phyloP scores from a whole-genome alignment of 1,284 basidiomycete genomes.

The Testicularia cyperi region DNA sequence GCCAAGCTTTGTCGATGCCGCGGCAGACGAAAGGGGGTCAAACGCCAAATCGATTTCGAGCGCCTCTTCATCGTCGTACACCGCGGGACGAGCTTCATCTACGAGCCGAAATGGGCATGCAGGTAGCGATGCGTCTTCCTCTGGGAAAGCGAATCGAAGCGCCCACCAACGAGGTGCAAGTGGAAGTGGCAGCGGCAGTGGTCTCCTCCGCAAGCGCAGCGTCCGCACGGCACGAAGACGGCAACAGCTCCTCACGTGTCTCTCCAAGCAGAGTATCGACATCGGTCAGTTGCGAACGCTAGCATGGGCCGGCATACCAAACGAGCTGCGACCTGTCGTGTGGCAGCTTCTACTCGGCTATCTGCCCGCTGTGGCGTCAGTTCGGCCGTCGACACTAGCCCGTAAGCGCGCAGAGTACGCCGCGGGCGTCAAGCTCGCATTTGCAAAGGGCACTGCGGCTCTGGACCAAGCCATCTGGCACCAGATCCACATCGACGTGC shows the following conservation, averaged over 20 bases:
- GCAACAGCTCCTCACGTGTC: slow-evolving; percentile 43
- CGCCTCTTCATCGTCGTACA: no score
- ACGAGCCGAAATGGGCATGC: background rate
- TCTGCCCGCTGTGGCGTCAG: slow-evolving; percentile 78
- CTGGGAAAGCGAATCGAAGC: no score
- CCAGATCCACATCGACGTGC: slow-evolving; percentile 59
- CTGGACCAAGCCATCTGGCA: slow-evolving; percentile 58
- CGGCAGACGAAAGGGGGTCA: slow-evolving; percentile 2
- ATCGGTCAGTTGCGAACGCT: slow-evolving; percentile 77
- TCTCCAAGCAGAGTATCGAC: slow-evolving; percentile 44
- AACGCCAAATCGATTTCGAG: slow-evolving; percentile 7
- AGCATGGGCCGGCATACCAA: slow-evolving; percentile 93
- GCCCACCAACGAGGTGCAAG: no score
- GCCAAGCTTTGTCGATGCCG: slow-evolving; percentile 28
- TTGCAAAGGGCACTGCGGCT: slow-evolving; percentile 67
- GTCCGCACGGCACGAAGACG: slow-evolving; percentile 36
- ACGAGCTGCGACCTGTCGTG: slow-evolving; percentile 81
- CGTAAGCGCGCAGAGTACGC: slow-evolving; percentile 91
- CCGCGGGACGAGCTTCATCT: no score
- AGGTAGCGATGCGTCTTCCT: no score
- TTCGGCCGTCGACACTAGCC: slow-evolving; percentile 74
- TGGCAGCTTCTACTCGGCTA: slow-evolving; percentile 91
- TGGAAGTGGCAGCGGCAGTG: background rate
- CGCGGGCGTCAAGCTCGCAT: slow-evolving; percentile 85
- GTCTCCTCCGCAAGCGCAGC: slow-evolving; percentile 25